phyloP scores from a whole-genome alignment of 2,329 filamentous ascomycete genomes.

The Aspergillus pseudoglaucus region DNA sequence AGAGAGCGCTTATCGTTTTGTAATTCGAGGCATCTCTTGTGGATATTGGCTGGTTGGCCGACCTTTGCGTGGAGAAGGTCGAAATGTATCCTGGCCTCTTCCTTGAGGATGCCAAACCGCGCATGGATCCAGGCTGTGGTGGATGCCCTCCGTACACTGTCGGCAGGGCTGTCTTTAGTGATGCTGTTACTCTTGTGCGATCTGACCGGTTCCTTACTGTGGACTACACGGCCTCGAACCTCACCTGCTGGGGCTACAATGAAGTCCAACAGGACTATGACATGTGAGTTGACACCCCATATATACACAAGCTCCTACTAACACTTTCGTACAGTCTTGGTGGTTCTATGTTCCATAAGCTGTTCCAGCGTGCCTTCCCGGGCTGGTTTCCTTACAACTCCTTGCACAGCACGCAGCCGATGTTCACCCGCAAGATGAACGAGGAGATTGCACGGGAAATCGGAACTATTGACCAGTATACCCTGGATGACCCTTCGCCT shows the following conservation, averaged over 20 bases:
- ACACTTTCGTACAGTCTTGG: slow-evolving; percentile 9
- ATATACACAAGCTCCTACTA: neutral
- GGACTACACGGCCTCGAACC: slow-evolving; percentile 30
- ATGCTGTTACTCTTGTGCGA: slow-evolving; percentile 39
- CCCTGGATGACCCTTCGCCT: slow-evolving; percentile 13
- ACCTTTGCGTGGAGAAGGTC: slow-evolving; percentile 29
- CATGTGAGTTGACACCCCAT: slow-evolving; percentile 3
- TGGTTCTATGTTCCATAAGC: slow-evolving; percentile 24
- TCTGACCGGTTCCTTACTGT: slow-evolving; percentile 37
- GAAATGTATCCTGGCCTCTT: slow-evolving; percentile 65
- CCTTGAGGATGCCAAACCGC: slow-evolving; percentile 33
- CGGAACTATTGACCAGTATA: slow-evolving; percentile 13
- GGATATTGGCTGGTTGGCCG: no score
- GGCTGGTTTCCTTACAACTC: slow-evolving; percentile 22
- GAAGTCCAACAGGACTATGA: slow-evolving; percentile 27
- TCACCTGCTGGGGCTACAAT: slow-evolving; percentile 37
- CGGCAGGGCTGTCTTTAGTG: slow-evolving; percentile 35
- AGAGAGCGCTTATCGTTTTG: no score
- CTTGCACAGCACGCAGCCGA: slow-evolving; percentile 21
- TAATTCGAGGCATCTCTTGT: no score
- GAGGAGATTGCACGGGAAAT: slow-evolving; percentile 17
- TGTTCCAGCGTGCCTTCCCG: slow-evolving; percentile 24
- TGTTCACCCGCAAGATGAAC: slow-evolving; percentile 21
- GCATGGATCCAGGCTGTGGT: slow-evolving; percentile 31
- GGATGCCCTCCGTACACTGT: slow-evolving; percentile 35